Conservation (phyloP, 2,329 filamentous ascomycete species). For the Colletotrichum sp. region DNA sequence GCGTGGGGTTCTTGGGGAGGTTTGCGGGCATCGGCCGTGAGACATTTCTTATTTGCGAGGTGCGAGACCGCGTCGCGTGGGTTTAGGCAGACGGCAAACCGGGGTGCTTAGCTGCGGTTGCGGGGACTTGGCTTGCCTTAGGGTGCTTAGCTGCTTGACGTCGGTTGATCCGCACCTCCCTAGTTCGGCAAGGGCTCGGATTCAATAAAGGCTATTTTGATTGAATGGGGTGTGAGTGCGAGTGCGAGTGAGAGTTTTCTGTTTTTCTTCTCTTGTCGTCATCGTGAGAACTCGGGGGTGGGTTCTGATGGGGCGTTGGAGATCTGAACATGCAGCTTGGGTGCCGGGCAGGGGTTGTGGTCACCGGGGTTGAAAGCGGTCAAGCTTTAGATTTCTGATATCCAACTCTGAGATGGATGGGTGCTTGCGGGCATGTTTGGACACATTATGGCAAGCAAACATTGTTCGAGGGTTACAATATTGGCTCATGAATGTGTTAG, state of each 20-base stretch:
- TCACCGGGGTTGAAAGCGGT: background rate
- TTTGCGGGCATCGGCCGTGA: background rate
- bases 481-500: background rate
- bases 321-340: background rate
- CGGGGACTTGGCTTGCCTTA: background rate
- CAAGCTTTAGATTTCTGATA: background rate
- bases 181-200: background rate
- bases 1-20: background rate
- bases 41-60: background rate
- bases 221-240: background rate
- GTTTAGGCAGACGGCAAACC: background rate
- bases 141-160: background rate
- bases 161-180: background rate
- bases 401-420: background rate
- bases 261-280: background rate
- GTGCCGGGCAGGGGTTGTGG: background rate
- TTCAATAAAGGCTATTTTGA: background rate
- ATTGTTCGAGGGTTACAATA: background rate
- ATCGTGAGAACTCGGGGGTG: background rate
- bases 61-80: background rate
- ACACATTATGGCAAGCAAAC: accelerated
- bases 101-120: background rate
- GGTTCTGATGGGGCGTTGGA: background rate
- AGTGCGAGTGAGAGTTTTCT: background rate
- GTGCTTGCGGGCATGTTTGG: background rate